Percentiles rank a stretch among this genome's conserved stretches.
phyloP scores from a whole-genome alignment of 169 alveolate species.

The Cryptosporidium sp. region DNA sequence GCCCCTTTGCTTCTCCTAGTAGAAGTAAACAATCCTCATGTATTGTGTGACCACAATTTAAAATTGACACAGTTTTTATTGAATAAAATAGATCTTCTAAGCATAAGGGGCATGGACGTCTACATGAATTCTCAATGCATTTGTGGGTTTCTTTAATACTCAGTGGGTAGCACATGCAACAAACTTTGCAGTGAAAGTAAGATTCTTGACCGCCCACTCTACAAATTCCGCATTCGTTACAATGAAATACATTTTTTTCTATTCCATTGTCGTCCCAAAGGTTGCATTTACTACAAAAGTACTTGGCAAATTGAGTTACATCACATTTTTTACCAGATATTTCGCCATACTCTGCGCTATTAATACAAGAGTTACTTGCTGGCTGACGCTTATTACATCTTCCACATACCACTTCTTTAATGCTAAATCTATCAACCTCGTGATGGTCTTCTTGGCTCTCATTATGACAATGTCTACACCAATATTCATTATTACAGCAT shows the following conservation, averaged over 20 bases:
- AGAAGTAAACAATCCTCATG: slow-evolving; percentile 67
- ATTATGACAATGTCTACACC: slow-evolving; percentile 83
- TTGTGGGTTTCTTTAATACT: slow-evolving; percentile 77
- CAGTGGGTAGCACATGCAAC: slow-evolving; percentile 80
- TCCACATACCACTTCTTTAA: slow-evolving; percentile 77
- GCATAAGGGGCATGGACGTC: slow-evolving; percentile 80
- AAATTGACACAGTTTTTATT: slow-evolving; percentile 76
- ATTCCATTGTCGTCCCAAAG: slow-evolving; percentile 82
- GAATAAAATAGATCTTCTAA: slow-evolving; percentile 78
- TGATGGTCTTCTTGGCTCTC: slow-evolving; percentile 76
- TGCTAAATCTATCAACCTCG: slow-evolving; percentile 77
- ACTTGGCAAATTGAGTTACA: slow-evolving; percentile 65
- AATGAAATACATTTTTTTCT: slow-evolving; percentile 83
- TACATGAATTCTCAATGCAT: slow-evolving; percentile 80
- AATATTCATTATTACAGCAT: slow-evolving; percentile 75
- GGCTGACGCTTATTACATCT: slow-evolving; percentile 77
- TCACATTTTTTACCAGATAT: slow-evolving; percentile 32
- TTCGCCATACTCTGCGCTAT: neutral
- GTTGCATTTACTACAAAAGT: slow-evolving; percentile 78
- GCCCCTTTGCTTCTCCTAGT: slow-evolving; percentile 44
- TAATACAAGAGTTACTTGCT: slow-evolving; percentile 57
- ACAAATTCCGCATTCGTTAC: slow-evolving; percentile 87
- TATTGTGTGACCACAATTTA: slow-evolving; percentile 81
- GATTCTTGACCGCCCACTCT: slow-evolving; percentile 84
- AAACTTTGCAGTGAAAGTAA: slow-evolving; percentile 84